Evolutionary conservation across 1,284 basidiomycete species (phyloP), one percentile per base, ranked within the genome.

Genomic region (Pseudozyma sp.): DNA sequence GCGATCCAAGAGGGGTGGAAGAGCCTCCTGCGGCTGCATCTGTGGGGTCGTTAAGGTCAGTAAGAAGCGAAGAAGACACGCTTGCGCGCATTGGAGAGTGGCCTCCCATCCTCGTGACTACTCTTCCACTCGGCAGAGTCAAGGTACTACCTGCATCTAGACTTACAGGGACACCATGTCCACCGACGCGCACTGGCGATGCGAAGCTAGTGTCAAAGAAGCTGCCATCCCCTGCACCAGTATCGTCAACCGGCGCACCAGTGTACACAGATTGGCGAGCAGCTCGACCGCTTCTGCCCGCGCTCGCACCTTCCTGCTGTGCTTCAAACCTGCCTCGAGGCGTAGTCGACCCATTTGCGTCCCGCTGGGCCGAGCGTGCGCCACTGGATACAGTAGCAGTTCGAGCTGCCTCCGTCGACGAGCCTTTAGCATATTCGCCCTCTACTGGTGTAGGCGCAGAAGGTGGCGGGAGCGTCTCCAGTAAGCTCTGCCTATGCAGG

Each of bases 401-500:
- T 58, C 53, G 57, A 12, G 43, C 16, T 18, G 51, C 13, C 9
- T 68, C 54, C 1, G 35, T 38, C 14, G 54, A 9, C 9, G 36
- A 16, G 3, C 56, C 53, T 6, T 18, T 38, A 19, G 38, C 25
- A 11, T 12, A 35, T 13, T 70, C 68, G 0, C 36, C 58, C 16
- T 60, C 62, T 18, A 39, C 45, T 12, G 54, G 43, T 16, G 59
- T 48, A 0, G 69, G 92, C 43, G 92, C 89, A 7, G 69, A 76
- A 2, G 76, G 62, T 7, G 59, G 71, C 6, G 80, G 80, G 3
- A 80, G 60, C 18, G 89, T 88, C 70, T 92, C 92, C 45, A 91
- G 88, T 64, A 87, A 89, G 38, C 90, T 92, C 85, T 95, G 93
- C 11, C 94, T 89, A 82, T 95, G 93, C 3, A 97, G 88, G 80